Percentiles rank a stretch among this genome's conserved stretches.
phyloP scores from a whole-genome alignment of 2,329 filamentous ascomycete species.

The Pseudopithomyces maydicus region DNA sequence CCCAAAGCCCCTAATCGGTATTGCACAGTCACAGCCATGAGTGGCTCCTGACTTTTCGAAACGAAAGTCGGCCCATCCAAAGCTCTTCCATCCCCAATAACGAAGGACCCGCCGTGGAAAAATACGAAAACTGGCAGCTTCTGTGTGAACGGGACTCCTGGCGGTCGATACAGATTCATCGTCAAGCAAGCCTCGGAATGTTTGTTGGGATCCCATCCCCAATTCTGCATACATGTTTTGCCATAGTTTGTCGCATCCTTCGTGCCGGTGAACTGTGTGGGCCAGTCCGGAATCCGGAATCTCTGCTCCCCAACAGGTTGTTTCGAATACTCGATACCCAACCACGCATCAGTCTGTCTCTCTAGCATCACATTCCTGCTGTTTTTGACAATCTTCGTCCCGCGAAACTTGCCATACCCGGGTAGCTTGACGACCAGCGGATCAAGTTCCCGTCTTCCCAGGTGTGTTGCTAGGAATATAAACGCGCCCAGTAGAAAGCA shows the following conservation, averaged over 20 bases:
- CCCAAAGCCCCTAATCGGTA: constrained; percentile 43
- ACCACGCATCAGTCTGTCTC: constrained; percentile 52
- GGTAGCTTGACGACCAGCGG: constrained; percentile 39
- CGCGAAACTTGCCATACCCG: constrained; percentile 49
- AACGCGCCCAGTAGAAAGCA: not conserved
- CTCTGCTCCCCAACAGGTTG: constrained; percentile 46
- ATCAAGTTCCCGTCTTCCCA: not conserved
- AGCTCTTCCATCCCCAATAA: constrained; percentile 32
- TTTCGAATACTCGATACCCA: constrained; percentile 55
- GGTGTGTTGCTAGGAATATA: not conserved
- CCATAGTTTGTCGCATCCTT: constrained; percentile 48
- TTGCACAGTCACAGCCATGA: constrained; percentile 42
- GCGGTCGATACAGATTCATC: constrained; percentile 38
- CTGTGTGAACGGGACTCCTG: constrained; percentile 28
- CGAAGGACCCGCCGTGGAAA: constrained; percentile 39
- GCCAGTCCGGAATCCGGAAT: constrained; percentile 50
- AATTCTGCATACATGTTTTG: constrained; percentile 52
- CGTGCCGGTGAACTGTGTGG: constrained; percentile 47
- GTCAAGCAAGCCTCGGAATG: constrained; percentile 44
- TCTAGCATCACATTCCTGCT: constrained; percentile 36
- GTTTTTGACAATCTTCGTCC: constrained; percentile 45
- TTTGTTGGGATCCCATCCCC: constrained; percentile 34
- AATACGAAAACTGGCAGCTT: constrained; percentile 40
- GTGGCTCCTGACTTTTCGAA: constrained; percentile 31
- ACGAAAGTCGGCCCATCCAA: constrained; percentile 44